Base-by-base conservation (phyloP, 805 yeast genomes). In the Pichia eremophila region DNA sequence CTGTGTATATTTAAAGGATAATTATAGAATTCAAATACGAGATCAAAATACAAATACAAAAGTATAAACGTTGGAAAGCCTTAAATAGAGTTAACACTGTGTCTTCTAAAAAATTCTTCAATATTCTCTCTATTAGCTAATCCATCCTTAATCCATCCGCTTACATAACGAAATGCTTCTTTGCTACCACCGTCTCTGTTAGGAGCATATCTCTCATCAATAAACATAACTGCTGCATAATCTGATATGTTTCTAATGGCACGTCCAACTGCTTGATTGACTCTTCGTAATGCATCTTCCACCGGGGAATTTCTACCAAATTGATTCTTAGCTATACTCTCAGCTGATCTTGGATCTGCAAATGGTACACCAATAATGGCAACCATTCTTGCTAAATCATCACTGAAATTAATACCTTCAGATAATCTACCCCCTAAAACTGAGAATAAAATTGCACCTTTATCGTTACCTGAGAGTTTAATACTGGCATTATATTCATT, bases 351-450 rank as follows among this genome's bases (percentile, higher is more conserved):
- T 34, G 36, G 36, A 14, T 89, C 91, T 0, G 98, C 97, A 57
- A 75, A 91, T 2, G 98, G 97, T 38, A 91, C 62, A 0, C 97
- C 98, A 12, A 87, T 70, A 84, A 91, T 83, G 2, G 86, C 68
- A 0, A 91, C 90, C 0, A 86, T 89, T 49, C 97, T 70, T 1
- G 96, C 96, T n/a, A 91, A 66, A 38, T 83, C 79, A 58, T 89
- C 91, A 11, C 90, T 77, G 61, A 91, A 90, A 60, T 90, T 90
- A 40, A 90, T 91, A 6, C 98, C 98, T 63, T 90, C 98, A 0
- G 95, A 86, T 66, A 90, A 71, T 58, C 83, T 83, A 0, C 97
- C 98, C 2, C 96, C 96, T 15, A 91, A 95, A 1, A 91, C 95
- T 0, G 96, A 80, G 29, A 91, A 68, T 5, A 90, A 62, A 2